A percentile compares a stretch with the other conserved stretches of the same genome.
Evolutionary conservation across 805 yeast genomes (phyloP).

Genomic region (Hanseniaspora guilliermondii): DNA sequence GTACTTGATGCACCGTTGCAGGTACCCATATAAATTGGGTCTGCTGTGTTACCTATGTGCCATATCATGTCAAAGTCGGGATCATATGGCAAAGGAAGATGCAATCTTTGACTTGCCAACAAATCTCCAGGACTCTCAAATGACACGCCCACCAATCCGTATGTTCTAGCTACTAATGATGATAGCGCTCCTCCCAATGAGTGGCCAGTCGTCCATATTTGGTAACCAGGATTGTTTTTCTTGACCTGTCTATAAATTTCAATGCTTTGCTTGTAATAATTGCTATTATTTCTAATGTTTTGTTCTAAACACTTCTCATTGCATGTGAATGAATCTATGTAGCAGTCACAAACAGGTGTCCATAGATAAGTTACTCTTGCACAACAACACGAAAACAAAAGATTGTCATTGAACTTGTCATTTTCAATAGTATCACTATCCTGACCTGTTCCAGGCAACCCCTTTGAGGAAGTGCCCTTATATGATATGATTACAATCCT

Average conservation of each 20-base stretch:
- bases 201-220: constrained; percentile 89
- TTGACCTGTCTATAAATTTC: constrained; percentile 67
- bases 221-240: constrained; percentile 49
- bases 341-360: constrained; percentile 94
- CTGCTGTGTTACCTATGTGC: constrained; percentile 96
- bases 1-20: constrained; percentile 87
- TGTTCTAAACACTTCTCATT: constrained; percentile 74
- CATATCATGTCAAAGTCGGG: constrained; percentile 74
- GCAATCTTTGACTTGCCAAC: constrained; percentile 70
- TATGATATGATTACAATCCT: constrained; percentile 59
- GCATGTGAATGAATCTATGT: constrained; percentile 70
- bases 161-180: constrained; percentile 72
- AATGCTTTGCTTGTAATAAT: constrained; percentile 69
- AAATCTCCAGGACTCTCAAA: constrained; percentile 90
- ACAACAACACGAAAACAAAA: constrained; percentile 89
- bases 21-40: constrained; percentile 91
- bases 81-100: constrained; percentile 88
- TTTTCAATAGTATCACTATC: constrained; percentile 70
- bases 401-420: constrained; percentile 78
- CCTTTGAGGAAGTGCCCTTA: constrained; percentile 87
- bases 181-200: constrained; percentile 87
- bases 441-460: constrained; percentile 58
- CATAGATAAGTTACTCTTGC: constrained; percentile 83
- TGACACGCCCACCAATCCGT: constrained; percentile 78
- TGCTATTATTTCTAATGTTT: constrained; percentile 59